A percentile compares a stretch with the other conserved stretches of the same genome.
These are phyloP conservation scores for Spizellomyces punctatus DNA, from an alignment of 192 early-diverging fungal species.

Conservation along the genomic window DNA sequence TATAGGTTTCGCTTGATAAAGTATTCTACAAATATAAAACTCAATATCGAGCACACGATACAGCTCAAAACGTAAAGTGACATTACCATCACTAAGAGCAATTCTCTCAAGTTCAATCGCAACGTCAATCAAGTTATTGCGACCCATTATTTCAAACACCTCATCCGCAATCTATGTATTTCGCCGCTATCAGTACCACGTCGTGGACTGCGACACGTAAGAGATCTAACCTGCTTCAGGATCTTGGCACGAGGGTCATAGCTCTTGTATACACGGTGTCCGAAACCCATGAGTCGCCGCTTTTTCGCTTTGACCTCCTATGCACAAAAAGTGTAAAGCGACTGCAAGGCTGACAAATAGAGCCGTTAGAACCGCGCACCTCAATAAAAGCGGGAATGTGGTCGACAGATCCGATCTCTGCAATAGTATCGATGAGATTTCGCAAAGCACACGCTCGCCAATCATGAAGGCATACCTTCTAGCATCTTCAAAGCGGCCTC, in stretches of 20 bases:
- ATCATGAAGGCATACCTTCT: slow-evolving; percentile 36
- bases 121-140: slow-evolving; percentile 63
- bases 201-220: not conserved
- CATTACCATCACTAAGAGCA: slow-evolving; percentile 52
- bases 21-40: slow-evolving; percentile 39
- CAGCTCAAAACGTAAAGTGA: not conserved
- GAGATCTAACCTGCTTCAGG: slow-evolving; percentile 44
- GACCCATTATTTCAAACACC: slow-evolving; percentile 68
- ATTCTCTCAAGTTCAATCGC: slow-evolving; percentile 64
- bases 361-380: slow-evolving; percentile 48
- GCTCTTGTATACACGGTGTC: slow-evolving; percentile 64
- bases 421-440: slow-evolving; percentile 45
- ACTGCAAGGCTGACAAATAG: slow-evolving; percentile 23
- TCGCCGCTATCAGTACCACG: slow-evolving; percentile 45
- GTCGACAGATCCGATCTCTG: slow-evolving; percentile 59
- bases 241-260: slow-evolving; percentile 70
- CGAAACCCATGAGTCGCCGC: slow-evolving; percentile 58
- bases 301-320: slow-evolving; percentile 63
- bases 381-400: slow-evolving; percentile 63
- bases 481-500: slow-evolving; percentile 38
- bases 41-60: not conserved
- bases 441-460: slow-evolving; percentile 50
- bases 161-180: slow-evolving; percentile 52
- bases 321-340: not conserved
- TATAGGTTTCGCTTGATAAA: slow-evolving; percentile 67